Evolutionary conservation across 352 stramenopile species (phyloP).

Genomic region (Pythium dissimile): DNA sequence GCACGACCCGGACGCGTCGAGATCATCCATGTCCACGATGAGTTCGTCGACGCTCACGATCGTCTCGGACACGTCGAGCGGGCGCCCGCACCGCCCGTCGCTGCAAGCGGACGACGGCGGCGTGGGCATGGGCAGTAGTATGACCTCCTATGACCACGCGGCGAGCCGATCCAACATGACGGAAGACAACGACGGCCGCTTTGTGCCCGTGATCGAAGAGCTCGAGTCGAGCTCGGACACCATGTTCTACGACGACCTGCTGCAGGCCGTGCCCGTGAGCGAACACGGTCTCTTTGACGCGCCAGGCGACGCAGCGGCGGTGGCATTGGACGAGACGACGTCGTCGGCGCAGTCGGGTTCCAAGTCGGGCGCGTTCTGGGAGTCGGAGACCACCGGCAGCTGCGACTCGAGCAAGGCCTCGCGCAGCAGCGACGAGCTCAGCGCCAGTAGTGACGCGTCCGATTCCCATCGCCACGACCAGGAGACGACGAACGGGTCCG

Average conservation of each 20-base stretch:
- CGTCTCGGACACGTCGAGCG: neutral
- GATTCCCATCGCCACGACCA: neutral
- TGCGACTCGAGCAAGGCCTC: slow-evolving; percentile 1
- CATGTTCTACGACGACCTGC: neutral
- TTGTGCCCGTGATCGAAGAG: slow-evolving; percentile 22
- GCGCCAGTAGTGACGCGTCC: neutral
- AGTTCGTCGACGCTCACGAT: slow-evolving; percentile 6
- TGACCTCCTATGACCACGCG: neutral
- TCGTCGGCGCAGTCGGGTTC: neutral
- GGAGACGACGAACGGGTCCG: neutral
- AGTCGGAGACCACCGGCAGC: neutral
- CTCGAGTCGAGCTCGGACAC: slow-evolving; percentile 6
- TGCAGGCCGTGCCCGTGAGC: neutral
- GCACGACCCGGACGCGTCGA: slow-evolving; percentile 28
- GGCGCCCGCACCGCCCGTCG: neutral
- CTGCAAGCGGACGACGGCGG: slow-evolving; percentile 9
- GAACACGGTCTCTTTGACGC: neutral
- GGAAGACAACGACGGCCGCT: slow-evolving; percentile 13
- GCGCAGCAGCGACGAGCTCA: slow-evolving; percentile 6
- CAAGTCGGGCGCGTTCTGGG: slow-evolving; percentile 3
- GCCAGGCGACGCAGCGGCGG: neutral
- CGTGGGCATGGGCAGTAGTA: neutral
- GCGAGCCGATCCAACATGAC: slow-evolving; percentile 8
- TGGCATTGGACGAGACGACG: neutral
- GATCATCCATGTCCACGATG: slow-evolving; percentile 1